Evolutionary conservation across 2,329 filamentous ascomycete genomes (phyloP).

Genomic region (Chaetomiaceae sp.): DNA sequence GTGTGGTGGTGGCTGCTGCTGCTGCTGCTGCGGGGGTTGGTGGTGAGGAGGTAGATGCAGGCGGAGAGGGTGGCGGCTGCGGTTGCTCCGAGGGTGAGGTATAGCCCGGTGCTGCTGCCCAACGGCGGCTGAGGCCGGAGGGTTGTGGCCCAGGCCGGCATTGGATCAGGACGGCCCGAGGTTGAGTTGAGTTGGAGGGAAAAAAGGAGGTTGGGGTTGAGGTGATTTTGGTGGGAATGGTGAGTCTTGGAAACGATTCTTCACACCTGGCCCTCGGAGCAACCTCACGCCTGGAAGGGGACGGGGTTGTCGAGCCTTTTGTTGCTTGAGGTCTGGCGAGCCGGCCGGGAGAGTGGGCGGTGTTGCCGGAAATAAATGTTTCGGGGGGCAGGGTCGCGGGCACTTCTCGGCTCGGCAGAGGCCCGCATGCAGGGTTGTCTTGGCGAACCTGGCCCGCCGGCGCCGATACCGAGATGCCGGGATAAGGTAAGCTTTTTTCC

Average conservation of each 20-base stretch:
- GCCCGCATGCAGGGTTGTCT: slow-evolving; percentile 11
- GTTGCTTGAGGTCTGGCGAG: too few species aligned
- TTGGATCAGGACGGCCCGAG: too few species aligned
- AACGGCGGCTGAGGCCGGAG: slow-evolving; percentile 9
- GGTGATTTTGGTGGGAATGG: neutral
- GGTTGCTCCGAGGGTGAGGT: slow-evolving; percentile 19
- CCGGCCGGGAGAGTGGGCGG: slow-evolving; percentile 1
- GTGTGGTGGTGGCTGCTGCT: neutral
- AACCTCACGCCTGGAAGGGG: too few species aligned
- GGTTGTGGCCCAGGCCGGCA: slow-evolving; percentile 15
- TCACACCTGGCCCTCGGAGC: too few species aligned
- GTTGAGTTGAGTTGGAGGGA: too few species aligned
- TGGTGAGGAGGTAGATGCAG: neutral
- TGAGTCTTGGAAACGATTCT: too few species aligned
- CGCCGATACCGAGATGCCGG: neutral
- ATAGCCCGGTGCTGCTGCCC: slow-evolving; percentile 8
- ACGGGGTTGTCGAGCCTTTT: too few species aligned
- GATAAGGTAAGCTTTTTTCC: too few species aligned
- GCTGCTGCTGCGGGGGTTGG: neutral
- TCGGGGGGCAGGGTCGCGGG: neutral
- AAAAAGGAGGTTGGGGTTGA: too few species aligned
- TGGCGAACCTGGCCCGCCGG: slow-evolving; percentile 6
- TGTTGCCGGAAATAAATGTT: slow-evolving; percentile 3
- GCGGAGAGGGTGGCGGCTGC: slow-evolving; percentile 8
- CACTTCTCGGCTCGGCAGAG: slow-evolving; percentile 12